Evolutionary conservation across 306 rosid species (phyloP).

Genomic region (Cyamopsis tetragonoloba): DNA sequence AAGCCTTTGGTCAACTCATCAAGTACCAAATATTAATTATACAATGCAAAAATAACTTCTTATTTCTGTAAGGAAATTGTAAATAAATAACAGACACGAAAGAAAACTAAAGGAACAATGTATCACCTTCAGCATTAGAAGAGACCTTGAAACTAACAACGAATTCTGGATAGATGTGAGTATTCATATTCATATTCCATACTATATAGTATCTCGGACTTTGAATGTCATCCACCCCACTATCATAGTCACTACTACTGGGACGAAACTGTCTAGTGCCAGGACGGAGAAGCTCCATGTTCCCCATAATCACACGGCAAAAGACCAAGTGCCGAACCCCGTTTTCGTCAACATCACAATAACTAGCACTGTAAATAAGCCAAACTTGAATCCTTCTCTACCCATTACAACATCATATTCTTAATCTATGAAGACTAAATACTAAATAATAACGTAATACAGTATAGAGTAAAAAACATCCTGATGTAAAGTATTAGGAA

Average conservation of each 20-base stretch:
- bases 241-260: conserved; percentile 67
- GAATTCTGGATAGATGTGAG: conserved; percentile 81
- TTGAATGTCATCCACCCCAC: conserved; percentile 78
- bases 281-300: conserved; percentile 56
- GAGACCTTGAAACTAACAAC: conserved; percentile 73
- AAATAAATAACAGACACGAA: neutral
- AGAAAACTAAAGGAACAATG: conserved; percentile 23
- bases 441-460: conserved; percentile 1
- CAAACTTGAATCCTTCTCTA: conserved; percentile 37
- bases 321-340: conserved; percentile 60
- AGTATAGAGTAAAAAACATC: neutral
- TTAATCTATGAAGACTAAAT: no score
- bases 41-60: neutral
- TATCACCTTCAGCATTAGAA: conserved; percentile 61
- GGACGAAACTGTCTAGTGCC: conserved; percentile 70
- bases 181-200: conserved; percentile 80
- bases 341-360: conserved; percentile 84
- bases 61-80: neutral
- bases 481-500: neutral
- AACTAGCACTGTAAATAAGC: conserved; percentile 55
- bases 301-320: conserved; percentile 87
- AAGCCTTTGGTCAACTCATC: conserved; percentile 16
- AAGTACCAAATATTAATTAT: conserved; percentile 6
- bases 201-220: conserved; percentile 53
- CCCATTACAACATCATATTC: conserved; percentile 11